Evolutionary conservation across 1,139 yeast genomes (phyloP).

Genomic region (Geotrichum siamense): DNA sequence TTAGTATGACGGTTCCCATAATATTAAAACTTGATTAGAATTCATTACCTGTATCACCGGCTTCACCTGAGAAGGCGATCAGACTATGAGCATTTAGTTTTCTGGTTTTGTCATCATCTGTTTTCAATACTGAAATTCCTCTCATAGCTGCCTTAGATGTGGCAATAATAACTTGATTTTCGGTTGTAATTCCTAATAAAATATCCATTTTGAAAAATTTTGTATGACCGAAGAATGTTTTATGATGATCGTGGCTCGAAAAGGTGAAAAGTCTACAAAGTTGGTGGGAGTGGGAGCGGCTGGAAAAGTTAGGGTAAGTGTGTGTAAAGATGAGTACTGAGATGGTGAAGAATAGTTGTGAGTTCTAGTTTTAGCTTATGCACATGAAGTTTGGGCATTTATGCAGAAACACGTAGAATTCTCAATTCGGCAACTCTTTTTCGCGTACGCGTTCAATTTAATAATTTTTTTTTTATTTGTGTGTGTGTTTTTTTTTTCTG

Average conservation of each 20-base stretch:
- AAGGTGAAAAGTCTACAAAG: not conserved
- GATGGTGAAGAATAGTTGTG: no score
- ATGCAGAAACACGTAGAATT: constrained; percentile 3
- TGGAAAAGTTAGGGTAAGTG: constrained; percentile 1
- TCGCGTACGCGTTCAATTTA: no score
- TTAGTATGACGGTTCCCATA: no score
- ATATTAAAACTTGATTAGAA: no score
- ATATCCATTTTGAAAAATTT: constrained; percentile 80
- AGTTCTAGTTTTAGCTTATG: not conserved
- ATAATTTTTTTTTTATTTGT: not conserved
- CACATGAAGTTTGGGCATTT: not conserved
- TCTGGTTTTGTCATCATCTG: constrained; percentile 82
- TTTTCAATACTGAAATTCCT: constrained; percentile 84
- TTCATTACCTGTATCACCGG: constrained; percentile 72
- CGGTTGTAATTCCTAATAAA: constrained; percentile 74
- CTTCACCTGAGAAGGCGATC: constrained; percentile 89
- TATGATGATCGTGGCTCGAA: constrained; percentile 8
- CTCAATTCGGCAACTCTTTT: no score
- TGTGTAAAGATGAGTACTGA: no score
- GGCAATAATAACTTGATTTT: constrained; percentile 77
- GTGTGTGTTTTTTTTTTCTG: not conserved
- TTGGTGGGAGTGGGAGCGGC: not conserved
- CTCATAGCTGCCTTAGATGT: constrained; percentile 91
- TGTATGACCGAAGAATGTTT: no score
- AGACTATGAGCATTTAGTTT: constrained; percentile 66